A percentile compares a stretch with the other conserved stretches of the same genome.
Evolutionary conservation across 129 eudicot genomes (phyloP).

Genomic region (Oenanthe sinensis): DNA sequence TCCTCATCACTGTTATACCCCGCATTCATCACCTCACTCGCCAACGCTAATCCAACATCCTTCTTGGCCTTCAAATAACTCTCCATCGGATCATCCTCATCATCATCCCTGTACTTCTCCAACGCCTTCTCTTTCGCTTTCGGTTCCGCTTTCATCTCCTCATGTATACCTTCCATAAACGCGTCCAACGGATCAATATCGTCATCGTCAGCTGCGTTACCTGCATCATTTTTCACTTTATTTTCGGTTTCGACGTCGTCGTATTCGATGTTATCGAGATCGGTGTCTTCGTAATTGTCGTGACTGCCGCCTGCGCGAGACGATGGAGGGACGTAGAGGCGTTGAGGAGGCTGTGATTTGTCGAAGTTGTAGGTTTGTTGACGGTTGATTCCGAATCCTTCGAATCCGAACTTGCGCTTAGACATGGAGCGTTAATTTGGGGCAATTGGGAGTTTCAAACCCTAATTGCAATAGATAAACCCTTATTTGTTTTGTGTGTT

Average conservation of each 20-base stretch:
- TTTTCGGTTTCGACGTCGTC: constrained; percentile 33
- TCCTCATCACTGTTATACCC: constrained; percentile 97
- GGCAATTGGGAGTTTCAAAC: not conserved
- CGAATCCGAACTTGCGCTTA: constrained; percentile 90
- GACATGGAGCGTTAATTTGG: constrained; percentile 36
- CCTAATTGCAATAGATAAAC: constrained; percentile 10
- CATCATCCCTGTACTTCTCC: constrained; percentile 76
- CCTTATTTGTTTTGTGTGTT: not conserved
- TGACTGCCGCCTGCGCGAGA: constrained; percentile 60
- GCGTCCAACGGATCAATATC: constrained; percentile 93
- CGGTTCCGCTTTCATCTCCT: constrained; percentile 78
- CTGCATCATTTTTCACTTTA: not conserved
- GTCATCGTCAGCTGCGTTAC: constrained; percentile 17
- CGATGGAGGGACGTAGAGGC: constrained; percentile 70
- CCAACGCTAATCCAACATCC: constrained; percentile 76
- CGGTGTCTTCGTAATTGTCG: constrained; percentile 79
- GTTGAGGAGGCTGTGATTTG: constrained; percentile 50
- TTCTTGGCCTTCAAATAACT: constrained; percentile 78
- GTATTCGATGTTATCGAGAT: constrained; percentile 75
- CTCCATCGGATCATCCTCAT: constrained; percentile 94
- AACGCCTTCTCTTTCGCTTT: constrained; percentile 36
- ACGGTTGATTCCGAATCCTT: constrained; percentile 85
- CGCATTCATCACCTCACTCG: constrained; percentile 71
- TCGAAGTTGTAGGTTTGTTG: constrained; percentile 86
- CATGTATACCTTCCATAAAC: constrained; percentile 92